A percentile compares a stretch with the other conserved stretches of the same genome.
These are phyloP conservation scores for Ochetophila trinervis DNA, from an alignment of 306 rosid species.

Conservation along the genomic window DNA sequence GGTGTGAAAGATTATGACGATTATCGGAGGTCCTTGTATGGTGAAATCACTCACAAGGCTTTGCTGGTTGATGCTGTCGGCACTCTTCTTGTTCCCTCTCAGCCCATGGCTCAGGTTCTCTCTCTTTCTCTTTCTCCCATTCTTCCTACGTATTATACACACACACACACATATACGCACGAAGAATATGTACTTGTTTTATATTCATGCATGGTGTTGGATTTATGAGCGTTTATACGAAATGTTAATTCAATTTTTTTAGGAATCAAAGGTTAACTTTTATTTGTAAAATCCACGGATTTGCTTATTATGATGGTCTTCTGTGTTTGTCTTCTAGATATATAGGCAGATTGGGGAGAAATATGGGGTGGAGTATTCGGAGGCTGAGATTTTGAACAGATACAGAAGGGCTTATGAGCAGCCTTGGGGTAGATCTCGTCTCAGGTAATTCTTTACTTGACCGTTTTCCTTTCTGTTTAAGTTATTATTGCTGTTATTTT, in stretches of 20 bases:
- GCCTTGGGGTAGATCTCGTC: constrained; percentile 98
- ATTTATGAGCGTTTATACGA: background rate
- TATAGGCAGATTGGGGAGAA: constrained; percentile 81
- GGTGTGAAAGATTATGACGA: constrained; percentile 79
- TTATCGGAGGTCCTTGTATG: constrained; percentile 78
- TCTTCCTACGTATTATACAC: background rate
- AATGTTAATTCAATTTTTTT: too few relatives aligned
- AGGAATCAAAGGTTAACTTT: too few relatives aligned
- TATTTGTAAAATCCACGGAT: too few relatives aligned
- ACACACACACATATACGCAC: background rate
- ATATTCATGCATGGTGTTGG: background rate
- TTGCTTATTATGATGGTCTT: background rate
- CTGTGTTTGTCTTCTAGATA: constrained; percentile 41
- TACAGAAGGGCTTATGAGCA: constrained; percentile 85
- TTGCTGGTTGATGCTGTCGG: constrained; percentile 94
- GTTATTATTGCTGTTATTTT: background rate
- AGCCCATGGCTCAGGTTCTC: constrained; percentile 90
- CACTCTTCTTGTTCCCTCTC: constrained; percentile 90
- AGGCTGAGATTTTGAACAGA: constrained; percentile 75
- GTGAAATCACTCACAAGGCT: constrained; percentile 86
- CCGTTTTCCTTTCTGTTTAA: background rate
- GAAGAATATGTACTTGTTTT: background rate
- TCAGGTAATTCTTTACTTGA: constrained; percentile 48
- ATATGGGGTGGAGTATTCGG: constrained; percentile 85
- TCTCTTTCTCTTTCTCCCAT: background rate